Conservation (phyloP, 2,329 filamentous ascomycete species). For the Penicillium sp. region DNA sequence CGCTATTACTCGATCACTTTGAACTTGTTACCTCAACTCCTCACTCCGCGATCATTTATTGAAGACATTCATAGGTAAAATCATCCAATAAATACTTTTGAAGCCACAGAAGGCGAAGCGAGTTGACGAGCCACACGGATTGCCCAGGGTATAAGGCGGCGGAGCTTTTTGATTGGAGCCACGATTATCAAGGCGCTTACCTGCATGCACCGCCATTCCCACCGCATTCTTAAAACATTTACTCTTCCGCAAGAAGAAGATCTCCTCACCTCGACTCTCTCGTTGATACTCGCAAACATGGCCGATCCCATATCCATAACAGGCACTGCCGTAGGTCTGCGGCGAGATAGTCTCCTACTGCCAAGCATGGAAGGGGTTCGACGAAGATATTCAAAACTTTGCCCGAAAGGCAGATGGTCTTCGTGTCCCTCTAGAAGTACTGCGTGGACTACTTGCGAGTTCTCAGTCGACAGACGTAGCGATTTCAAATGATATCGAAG, state of each 20-base stretch:
- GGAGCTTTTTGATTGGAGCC: background rate
- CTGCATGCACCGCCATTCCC: background rate
- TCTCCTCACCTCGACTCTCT: background rate
- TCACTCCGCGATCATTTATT: too few relatives aligned
- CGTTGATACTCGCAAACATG: background rate
- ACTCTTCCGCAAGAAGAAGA: background rate
- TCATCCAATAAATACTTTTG: too few relatives aligned
- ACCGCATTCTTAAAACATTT: background rate
- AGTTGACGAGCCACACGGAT: background rate
- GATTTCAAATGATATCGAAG: background rate
- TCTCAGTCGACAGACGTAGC: background rate
- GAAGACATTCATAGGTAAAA: too few relatives aligned
- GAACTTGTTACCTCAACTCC: too few relatives aligned
- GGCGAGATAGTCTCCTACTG: slow-evolving; percentile 6
- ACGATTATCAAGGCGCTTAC: background rate
- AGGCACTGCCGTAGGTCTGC: slow-evolving; percentile 1
- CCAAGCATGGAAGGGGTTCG: slow-evolving; percentile 1
- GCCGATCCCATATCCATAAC: slow-evolving; percentile 4
- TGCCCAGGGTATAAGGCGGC: background rate
- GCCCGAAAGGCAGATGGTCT: slow-evolving; percentile 4
- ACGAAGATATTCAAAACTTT: slow-evolving; percentile 5
- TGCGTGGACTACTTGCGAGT: background rate
- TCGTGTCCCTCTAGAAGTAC: background rate
- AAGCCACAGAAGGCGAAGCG: background rate
- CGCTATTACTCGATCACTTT: too few relatives aligned